Evolutionary conservation across 768 basidiomycete species (phyloP).

Genomic region (Boletus subcaerulescens): DNA sequence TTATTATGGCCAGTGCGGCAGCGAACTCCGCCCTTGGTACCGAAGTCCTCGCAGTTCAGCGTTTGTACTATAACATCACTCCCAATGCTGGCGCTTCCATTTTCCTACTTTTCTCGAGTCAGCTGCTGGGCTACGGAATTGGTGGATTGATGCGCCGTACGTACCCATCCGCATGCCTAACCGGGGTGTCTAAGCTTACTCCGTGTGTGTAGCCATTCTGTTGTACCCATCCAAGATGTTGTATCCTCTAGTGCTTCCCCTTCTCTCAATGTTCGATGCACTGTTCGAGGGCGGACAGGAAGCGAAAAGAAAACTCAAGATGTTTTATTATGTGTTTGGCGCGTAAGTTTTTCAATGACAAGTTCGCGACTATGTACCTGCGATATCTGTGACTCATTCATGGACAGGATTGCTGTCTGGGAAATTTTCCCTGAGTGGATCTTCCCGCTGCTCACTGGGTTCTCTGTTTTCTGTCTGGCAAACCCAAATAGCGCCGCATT

Average conservation of each 20-base stretch:
- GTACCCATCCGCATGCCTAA: background rate
- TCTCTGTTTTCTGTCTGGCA: slow-evolving; percentile 61
- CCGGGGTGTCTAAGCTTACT: background rate
- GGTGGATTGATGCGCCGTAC: slow-evolving; percentile 50
- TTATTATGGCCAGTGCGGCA: slow-evolving; percentile 56
- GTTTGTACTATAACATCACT: slow-evolving; percentile 50
- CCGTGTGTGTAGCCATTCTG: slow-evolving; percentile 12
- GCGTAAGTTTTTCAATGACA: slow-evolving; percentile 23
- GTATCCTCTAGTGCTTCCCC: slow-evolving; percentile 34
- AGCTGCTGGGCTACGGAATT: slow-evolving; percentile 49
- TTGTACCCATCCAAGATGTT: slow-evolving; percentile 47
- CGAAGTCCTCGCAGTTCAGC: slow-evolving; percentile 54
- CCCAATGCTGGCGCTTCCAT: slow-evolving; percentile 47
- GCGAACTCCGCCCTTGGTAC: slow-evolving; percentile 54
- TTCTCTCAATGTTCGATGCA: slow-evolving; percentile 27
- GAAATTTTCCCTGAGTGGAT: slow-evolving; percentile 28
- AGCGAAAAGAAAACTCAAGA: slow-evolving; percentile 39
- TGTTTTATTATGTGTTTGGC: slow-evolving; percentile 22
- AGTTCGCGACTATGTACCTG: slow-evolving; percentile 6
- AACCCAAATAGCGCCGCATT: slow-evolving; percentile 32
- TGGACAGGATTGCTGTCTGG: slow-evolving; percentile 34
- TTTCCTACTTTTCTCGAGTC: slow-evolving; percentile 40
- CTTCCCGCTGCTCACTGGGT: slow-evolving; percentile 62
- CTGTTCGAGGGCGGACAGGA: slow-evolving; percentile 41
- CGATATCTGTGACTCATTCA: background rate